Evolutionary conservation across 176 grass and related monocot genomes (phyloP), one percentile per base, ranked within the genome.

Genomic region (Eleusine indica): DNA sequence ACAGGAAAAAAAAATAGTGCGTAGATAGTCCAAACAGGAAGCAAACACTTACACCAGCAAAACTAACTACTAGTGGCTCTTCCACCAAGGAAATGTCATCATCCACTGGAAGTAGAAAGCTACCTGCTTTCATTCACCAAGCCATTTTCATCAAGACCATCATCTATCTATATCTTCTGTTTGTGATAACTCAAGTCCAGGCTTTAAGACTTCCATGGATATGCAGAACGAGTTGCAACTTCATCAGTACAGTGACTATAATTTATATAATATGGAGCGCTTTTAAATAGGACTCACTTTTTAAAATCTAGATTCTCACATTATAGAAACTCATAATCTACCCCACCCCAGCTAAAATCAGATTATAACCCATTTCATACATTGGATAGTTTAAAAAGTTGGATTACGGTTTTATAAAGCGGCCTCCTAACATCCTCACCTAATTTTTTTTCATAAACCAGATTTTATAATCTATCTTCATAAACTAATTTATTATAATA

Each of bases 11-110:
- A 43, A 57, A 53, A 30, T 8, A 74, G 51, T 61, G 60, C 48
- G 66, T 72, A 82, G 73, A 56, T 77, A 82, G 40, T 78, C 49
- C 88, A 78, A 71, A 46, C 39, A 60, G 46, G 40, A 86, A 82
- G 79, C 60, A 82, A 82, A 18, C 67, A 51, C 68, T 16, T 65
- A 54, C 77, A 77, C 22, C 35, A 39, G 19, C 54, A 82, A 82
- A 71, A 77, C 7, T 77, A 35, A 73, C 77, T 22, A 19, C 44
- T 37, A 21, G 35, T 72, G 44, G 32, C 37, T 65, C 35, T 65
- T 71, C 17, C 18, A 46, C 12, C 11, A 28, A 89, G 44, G 43
- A 73, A 73, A 65, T 84, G 81, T 5, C 30, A 52, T 15, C 49
- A 11, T 47, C 9, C 9, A 32, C 51, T 73, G 54, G 25, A 32